phyloP scores from a whole-genome alignment of 352 stramenopile genomes.

The Blastocystis sp. region DNA sequence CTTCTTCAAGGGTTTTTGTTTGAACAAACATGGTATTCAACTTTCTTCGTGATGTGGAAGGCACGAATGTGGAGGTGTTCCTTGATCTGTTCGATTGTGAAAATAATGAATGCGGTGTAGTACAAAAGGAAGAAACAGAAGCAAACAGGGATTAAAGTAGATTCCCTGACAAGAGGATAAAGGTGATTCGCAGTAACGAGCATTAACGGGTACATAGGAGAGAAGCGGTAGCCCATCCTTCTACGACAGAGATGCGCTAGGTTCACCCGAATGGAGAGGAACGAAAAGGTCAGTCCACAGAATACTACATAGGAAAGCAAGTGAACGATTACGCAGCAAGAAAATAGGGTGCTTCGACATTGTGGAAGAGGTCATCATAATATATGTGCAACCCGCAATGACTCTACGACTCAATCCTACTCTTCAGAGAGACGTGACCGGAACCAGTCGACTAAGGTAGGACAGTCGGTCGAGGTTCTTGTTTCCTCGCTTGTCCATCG shows the following conservation, averaged over 20 bases:
- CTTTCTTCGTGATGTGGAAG: constrained; percentile 25
- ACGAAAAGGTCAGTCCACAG: constrained; percentile 29
- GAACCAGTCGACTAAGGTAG: constrained; percentile 8
- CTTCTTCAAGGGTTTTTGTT: not conserved
- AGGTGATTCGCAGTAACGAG: not conserved
- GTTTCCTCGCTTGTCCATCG: constrained; percentile 42
- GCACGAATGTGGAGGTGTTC: constrained; percentile 13
- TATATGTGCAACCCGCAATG: not conserved
- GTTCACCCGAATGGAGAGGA: constrained; percentile 50
- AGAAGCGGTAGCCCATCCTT: not conserved
- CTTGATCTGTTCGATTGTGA: constrained; percentile 51
- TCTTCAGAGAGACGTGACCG: not conserved
- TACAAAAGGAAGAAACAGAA: constrained; percentile 24
- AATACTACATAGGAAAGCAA: not conserved
- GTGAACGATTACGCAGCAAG: not conserved
- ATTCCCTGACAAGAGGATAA: not conserved
- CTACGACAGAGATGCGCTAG: constrained; percentile 34
- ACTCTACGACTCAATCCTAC: not conserved
- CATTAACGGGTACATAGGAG: not conserved
- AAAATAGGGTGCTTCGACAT: not conserved
- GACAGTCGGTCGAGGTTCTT: constrained; percentile 29
- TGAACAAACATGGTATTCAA: constrained; percentile 31
- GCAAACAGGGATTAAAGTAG: not conserved
- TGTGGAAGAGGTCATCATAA: not conserved
- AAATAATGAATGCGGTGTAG: constrained; percentile 4